Evolutionary conservation across 2,329 filamentous ascomycete species (phyloP), one percentile per base, ranked within the genome.

Genomic region (Cryphonectria carpinicola): DNA sequence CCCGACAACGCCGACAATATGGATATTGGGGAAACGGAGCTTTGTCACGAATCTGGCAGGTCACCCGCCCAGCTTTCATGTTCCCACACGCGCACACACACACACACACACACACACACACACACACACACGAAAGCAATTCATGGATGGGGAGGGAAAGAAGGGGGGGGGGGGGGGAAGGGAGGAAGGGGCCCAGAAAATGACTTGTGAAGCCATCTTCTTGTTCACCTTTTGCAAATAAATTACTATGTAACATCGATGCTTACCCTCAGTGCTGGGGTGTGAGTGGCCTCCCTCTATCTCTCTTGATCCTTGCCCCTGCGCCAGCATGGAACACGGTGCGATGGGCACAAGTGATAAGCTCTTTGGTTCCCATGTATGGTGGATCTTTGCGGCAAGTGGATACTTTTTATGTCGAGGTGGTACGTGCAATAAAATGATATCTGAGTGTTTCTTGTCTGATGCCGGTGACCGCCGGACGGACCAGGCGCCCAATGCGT

Each of bases 1-100:
- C 28, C 46, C 46, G 32, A 52, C 17, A n/a, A 49, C 32, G 43
- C 32, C 41, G 43, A 37, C 41, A 11, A 14, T n/a, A 25, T 56
- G n/a, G 52, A 32, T 56, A 10, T 28, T 17, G 28, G 37, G 10
- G 14, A 28, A n/a, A 14, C 64, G 64, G 64, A 54, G 28, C 64
- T 39, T 56, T 56, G 28, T 28, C 43, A 65, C 64, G 1, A 22
- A 65, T 65, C 35, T 39, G 64, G 64, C 43, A 65, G 64, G 58
- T 61, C 58, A 22, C 17, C 58, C 32, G 58, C 58, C 46, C 22
- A 39, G 22, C 58, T n/a, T 39, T 22, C 22, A 25, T 22, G 58
- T 61, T 11, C 17, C 58, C 46, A 49, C 22, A n/a, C 46, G 10
- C 46, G 8, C 46, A 43, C 13, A 43, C 41, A 43, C 41, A 43